Evolutionary conservation across 352 stramenopile species (phyloP).

Genomic region (Globisporangium cylindrosporum): DNA sequence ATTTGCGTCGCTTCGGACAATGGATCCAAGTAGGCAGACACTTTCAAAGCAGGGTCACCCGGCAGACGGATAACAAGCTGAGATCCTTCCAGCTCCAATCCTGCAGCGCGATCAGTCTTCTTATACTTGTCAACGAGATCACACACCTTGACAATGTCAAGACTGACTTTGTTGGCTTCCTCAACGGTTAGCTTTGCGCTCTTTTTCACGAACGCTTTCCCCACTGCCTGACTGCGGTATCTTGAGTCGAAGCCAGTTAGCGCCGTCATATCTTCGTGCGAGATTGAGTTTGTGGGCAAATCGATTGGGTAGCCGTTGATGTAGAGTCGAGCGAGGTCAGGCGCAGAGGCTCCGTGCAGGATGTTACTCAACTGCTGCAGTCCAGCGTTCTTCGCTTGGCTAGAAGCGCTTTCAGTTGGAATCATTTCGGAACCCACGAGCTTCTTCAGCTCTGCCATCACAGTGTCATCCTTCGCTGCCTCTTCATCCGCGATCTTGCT

Average conservation of each 20-base stretch:
- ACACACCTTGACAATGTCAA: conserved; percentile 71
- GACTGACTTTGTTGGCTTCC: conserved; percentile 60
- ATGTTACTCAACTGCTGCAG: conserved; percentile 44
- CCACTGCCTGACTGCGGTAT: conserved; percentile 64
- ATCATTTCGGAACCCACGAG: conserved; percentile 12
- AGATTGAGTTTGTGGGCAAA: conserved; percentile 49
- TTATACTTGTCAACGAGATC: conserved; percentile 78
- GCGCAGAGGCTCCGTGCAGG: conserved; percentile 33
- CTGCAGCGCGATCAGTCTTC: conserved; percentile 37
- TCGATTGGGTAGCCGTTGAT: conserved; percentile 71
- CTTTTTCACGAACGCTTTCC: conserved; percentile 69
- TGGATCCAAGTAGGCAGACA: conserved; percentile 88
- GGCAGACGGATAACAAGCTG: conserved; percentile 34
- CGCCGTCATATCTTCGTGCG: conserved; percentile 56
- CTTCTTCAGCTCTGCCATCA: conserved; percentile 21
- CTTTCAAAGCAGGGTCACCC: conserved; percentile 50
- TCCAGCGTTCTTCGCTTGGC: conserved; percentile 21
- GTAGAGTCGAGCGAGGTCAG: conserved; percentile 45
- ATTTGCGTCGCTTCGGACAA: conserved; percentile 87
- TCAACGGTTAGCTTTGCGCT: conserved; percentile 39
- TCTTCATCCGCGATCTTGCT: conserved; percentile 24
- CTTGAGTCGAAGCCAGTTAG: conserved; percentile 72
- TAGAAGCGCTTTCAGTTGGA: conserved; percentile 1
- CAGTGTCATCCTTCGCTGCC: not conserved
- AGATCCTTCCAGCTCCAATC: conserved; percentile 33